These are phyloP conservation scores for Porphyra umbilicalis DNA, from an alignment of 31 red algal genomes.

Conservation along the genomic window DNA sequence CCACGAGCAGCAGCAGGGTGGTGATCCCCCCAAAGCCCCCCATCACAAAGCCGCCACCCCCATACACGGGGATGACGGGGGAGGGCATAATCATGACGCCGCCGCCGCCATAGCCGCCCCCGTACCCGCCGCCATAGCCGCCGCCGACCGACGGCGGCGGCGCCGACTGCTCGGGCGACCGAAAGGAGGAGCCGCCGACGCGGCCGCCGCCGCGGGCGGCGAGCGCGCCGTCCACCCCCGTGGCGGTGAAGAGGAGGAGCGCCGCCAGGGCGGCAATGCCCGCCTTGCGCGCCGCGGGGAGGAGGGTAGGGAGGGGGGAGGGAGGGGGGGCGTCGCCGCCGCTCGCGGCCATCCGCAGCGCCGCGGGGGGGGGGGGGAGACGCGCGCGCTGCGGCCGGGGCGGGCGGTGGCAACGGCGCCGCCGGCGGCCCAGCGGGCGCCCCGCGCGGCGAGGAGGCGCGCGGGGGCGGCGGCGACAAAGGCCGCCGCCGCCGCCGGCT, in stretches of 20 bases:
- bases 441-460: neutral
- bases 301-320: neutral
- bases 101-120: neutral
- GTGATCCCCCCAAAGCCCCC: slow-evolving; percentile 21
- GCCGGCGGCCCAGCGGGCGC: neutral
- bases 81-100: slow-evolving; percentile 6
- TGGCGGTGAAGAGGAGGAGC: neutral
- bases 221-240: slow-evolving; percentile 10
- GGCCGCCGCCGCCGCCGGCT: neutral
- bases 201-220: slow-evolving; percentile 32
- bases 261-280: neutral
- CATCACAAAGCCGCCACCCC: slow-evolving; percentile 28
- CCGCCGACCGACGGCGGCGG: slow-evolving; percentile 17
- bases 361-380: neutral
- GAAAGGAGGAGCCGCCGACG: slow-evolving; percentile 47
- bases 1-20: slow-evolving; percentile 6
- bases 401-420: neutral
- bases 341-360: neutral
- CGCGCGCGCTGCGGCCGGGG: neutral
- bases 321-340: neutral
- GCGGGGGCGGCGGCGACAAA: neutral
- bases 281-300: neutral
- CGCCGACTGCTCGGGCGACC: neutral
- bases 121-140: neutral
- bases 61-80: slow-evolving; percentile 25